phyloP scores from a whole-genome alignment of 306 rosid genomes.

The Abrus pulchellus region DNA sequence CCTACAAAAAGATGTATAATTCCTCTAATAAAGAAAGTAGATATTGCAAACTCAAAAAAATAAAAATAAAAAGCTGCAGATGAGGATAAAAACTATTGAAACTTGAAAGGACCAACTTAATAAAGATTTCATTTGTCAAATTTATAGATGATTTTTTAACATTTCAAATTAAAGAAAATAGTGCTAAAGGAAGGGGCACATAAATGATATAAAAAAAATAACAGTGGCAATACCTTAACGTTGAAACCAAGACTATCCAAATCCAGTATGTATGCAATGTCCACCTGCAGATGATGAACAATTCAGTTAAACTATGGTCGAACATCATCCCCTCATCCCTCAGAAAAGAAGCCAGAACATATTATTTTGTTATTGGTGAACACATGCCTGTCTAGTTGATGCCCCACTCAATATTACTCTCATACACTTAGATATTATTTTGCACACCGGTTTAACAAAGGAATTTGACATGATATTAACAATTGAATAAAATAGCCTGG shows the following conservation, averaged over 20 bases:
- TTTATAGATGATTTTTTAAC: background rate
- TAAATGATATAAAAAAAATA: conserved; percentile 8
- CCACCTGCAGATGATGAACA: conserved; percentile 73
- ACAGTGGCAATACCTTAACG: conserved; percentile 69
- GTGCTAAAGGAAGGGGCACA: conserved; percentile 6
- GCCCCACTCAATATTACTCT: conserved; percentile 25
- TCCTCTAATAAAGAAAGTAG: background rate
- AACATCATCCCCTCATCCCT: conserved; percentile 28
- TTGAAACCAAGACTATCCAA: conserved; percentile 94
- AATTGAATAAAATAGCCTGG: conserved; percentile 8
- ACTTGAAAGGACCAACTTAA: conserved; percentile 19
- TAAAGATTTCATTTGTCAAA: conserved; percentile 12
- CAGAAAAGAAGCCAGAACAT: conserved; percentile 3
- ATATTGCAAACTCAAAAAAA: conserved; percentile 5
- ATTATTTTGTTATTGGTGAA: background rate
- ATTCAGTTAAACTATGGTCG: conserved; percentile 38
- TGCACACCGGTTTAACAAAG: conserved; percentile 33
- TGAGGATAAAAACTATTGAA: conserved; percentile 19
- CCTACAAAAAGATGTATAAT: conserved; percentile 51
- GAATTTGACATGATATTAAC: conserved; percentile 25
- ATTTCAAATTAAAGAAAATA: background rate
- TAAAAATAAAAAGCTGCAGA: background rate
- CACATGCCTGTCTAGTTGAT: conserved; percentile 33
- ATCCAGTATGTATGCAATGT: conserved; percentile 85
- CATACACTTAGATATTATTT: conserved; percentile 30